Conservation (phyloP, 192 early-diverging fungal genomes). For the Umbelopsis isabellina region DNA sequence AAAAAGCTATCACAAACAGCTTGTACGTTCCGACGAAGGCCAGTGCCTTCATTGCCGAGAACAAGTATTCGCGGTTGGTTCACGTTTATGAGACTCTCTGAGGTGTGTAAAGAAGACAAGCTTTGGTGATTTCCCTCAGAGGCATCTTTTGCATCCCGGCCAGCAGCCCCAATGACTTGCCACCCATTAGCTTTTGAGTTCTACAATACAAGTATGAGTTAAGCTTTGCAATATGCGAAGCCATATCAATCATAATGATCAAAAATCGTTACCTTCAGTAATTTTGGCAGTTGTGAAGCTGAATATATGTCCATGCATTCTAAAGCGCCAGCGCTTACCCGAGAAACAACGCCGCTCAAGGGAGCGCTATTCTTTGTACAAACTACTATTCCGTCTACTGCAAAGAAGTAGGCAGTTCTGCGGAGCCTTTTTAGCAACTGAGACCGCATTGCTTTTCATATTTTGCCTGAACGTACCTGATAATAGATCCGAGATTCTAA, state of each 20-base stretch:
- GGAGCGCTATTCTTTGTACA: slow-evolving; percentile 63
- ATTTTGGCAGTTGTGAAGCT: slow-evolving; percentile 54
- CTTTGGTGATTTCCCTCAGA: slow-evolving; percentile 20
- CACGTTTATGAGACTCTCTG: background rate
- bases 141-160: background rate
- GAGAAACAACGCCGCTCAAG: slow-evolving; percentile 61
- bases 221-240: background rate
- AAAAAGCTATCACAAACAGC: slow-evolving; percentile 61
- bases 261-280: slow-evolving; percentile 53
- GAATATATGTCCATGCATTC: slow-evolving; percentile 67
- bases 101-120: slow-evolving; percentile 22
- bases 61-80: slow-evolving; percentile 55
- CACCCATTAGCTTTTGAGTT: slow-evolving; percentile 50
- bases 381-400: slow-evolving; percentile 67
- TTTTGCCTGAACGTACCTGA: slow-evolving; percentile 37
- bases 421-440: background rate
- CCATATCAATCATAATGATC: slow-evolving; percentile 35
- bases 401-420: slow-evolving; percentile 65
- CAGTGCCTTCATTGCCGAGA: slow-evolving; percentile 70
- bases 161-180: slow-evolving; percentile 52
- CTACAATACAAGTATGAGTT: slow-evolving; percentile 17
- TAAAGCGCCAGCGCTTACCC: slow-evolving; percentile 70
- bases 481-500: slow-evolving; percentile 73
- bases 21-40: slow-evolving; percentile 59
- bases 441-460: background rate